Conservation (phyloP, 495 filamentous ascomycete genomes). For the Saxophila tyrrhenica region DNA sequence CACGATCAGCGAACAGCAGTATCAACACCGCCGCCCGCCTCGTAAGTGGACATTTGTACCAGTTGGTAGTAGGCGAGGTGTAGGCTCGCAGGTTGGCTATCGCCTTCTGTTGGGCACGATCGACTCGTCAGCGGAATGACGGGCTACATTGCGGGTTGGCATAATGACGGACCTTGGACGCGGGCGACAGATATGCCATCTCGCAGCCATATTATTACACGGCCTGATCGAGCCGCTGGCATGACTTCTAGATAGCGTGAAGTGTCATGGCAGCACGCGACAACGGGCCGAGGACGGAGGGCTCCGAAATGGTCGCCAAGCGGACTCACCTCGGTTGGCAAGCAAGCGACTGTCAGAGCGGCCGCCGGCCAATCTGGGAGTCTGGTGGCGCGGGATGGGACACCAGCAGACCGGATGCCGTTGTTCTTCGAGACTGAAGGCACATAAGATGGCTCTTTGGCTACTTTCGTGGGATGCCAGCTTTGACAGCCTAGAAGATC, state of each 20-base stretch:
- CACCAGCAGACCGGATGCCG: too few species aligned
- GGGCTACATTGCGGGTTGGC: not conserved
- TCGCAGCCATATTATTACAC: conserved; percentile 8
- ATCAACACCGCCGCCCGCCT: conserved; percentile 74
- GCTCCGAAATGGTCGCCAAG: too few species aligned
- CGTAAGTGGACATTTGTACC: conserved; percentile 53
- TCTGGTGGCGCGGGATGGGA: too few species aligned
- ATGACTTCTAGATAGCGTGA: too few species aligned
- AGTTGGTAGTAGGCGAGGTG: conserved; percentile 46
- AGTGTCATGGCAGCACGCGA: too few species aligned
- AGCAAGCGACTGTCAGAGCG: too few species aligned
- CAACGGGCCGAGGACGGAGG: not conserved
- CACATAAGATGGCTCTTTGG: too few species aligned
- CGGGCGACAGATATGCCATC: conserved; percentile 46
- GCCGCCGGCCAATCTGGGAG: too few species aligned
- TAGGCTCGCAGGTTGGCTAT: conserved; percentile 66
- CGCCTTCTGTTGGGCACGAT: conserved; percentile 55
- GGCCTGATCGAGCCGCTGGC: not conserved
- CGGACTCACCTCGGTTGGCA: too few species aligned
- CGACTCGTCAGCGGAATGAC: conserved; percentile 24
- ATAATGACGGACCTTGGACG: conserved; percentile 41
- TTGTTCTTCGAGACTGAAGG: too few species aligned
- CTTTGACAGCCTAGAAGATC: too few species aligned
- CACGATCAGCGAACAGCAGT: conserved; percentile 68
- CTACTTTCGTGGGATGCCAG: too few species aligned